These are phyloP conservation scores for Pyricularia sp. DNA, from an alignment of 2,329 filamentous ascomycete genomes.

Conservation along the genomic window DNA sequence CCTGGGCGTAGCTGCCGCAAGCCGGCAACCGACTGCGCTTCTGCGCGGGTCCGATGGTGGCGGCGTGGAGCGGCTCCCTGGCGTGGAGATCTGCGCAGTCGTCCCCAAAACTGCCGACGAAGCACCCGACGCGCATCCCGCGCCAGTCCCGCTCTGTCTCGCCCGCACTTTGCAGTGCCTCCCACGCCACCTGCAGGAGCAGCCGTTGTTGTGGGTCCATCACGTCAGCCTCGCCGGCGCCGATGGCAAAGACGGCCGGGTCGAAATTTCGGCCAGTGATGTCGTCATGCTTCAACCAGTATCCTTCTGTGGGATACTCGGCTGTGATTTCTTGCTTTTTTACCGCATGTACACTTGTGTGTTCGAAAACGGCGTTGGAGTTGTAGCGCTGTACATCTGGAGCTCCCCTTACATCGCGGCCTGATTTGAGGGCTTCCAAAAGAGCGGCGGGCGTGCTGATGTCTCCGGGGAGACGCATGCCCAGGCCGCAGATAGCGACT, in stretches of 20 bases:
- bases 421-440: slow-evolving; percentile 18
- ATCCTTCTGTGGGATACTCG: slow-evolving; percentile 4
- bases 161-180: slow-evolving; percentile 10
- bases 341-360: neutral
- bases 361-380: slow-evolving; percentile 17
- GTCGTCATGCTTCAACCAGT: slow-evolving; percentile 9
- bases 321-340: neutral
- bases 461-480: slow-evolving; percentile 18
- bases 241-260: slow-evolving; percentile 9
- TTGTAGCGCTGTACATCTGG: slow-evolving; percentile 22
- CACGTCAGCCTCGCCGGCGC: slow-evolving; percentile 3
- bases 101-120: slow-evolving; percentile 21
- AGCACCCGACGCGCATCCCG: slow-evolving; percentile 20
- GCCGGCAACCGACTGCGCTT: neutral
- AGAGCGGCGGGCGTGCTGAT: slow-evolving; percentile 20
- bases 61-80: neutral
- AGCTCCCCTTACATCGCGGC: slow-evolving; percentile 17
- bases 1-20: slow-evolving; percentile 32
- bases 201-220: slow-evolving; percentile 16
- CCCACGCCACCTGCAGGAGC: slow-evolving; percentile 12
- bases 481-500: slow-evolving; percentile 22
- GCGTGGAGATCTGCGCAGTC: neutral
- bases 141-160: slow-evolving; percentile 15
- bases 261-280: slow-evolving; percentile 10
- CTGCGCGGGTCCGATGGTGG: neutral